A percentile compares a stretch with the other conserved stretches of the same genome.
Evolutionary conservation across 2,329 filamentous ascomycete species (phyloP).

Genomic region (Penicillium glabrum): DNA sequence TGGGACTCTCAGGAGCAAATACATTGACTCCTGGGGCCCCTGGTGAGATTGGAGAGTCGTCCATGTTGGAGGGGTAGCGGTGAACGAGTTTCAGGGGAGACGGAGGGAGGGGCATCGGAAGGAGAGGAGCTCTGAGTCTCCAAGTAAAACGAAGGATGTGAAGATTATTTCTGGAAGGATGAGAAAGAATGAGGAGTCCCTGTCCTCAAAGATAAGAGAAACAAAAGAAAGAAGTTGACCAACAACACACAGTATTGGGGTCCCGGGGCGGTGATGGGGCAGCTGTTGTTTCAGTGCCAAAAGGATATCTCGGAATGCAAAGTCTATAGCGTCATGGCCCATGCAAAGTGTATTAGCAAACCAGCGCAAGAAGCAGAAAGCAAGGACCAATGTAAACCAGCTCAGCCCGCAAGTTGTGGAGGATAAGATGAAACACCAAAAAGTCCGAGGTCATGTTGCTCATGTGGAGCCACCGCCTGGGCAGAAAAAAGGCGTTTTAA

Average conservation of each 20-base stretch:
- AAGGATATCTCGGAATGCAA: slow-evolving; percentile 1
- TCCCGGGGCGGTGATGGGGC: neutral
- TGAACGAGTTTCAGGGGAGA: slow-evolving; percentile 40
- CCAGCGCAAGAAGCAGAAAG: slow-evolving; percentile 1
- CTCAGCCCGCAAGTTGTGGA: neutral
- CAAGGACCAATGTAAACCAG: neutral
- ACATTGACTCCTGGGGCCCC: slow-evolving; percentile 31
- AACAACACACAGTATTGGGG: slow-evolving; percentile 10
- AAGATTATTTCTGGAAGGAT: neutral
- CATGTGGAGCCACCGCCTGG: slow-evolving; percentile 7
- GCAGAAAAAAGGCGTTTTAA: slow-evolving; percentile 17
- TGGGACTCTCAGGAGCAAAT: slow-evolving; percentile 31
- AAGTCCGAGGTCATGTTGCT: neutral
- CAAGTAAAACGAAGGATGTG: neutral
- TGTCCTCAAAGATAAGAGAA: neutral
- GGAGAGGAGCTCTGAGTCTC: slow-evolving; percentile 6
- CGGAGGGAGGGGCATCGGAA: slow-evolving; percentile 30
- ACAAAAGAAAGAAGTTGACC: slow-evolving; percentile 4
- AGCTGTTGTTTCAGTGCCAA: neutral
- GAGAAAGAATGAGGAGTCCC: neutral
- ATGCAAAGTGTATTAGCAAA: neutral
- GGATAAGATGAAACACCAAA: neutral
- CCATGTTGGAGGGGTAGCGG: slow-evolving; percentile 36
- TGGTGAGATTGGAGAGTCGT: slow-evolving; percentile 38
- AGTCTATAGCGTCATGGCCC: slow-evolving; percentile 5